Conservation (phyloP, 352 stramenopile genomes). For the Phytophthora tentaculata region DNA sequence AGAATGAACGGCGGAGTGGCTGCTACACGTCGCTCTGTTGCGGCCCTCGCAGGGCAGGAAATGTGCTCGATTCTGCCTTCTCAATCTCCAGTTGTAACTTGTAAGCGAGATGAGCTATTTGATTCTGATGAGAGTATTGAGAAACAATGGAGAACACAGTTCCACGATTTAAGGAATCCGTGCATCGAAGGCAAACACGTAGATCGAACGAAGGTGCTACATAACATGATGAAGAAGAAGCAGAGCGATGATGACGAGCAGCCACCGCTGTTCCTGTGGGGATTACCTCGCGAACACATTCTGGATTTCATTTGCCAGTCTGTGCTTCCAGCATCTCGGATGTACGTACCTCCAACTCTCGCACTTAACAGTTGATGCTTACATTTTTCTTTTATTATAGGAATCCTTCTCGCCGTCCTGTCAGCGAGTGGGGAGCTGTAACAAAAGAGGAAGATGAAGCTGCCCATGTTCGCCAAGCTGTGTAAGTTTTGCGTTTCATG, state of each 20-base stretch:
- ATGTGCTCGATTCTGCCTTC: conserved; percentile 16
- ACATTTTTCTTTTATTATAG: no score
- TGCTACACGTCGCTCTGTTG: conserved; percentile 18
- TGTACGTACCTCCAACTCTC: conserved; percentile 46
- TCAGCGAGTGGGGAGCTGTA: conserved; percentile 54
- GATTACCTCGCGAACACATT: conserved; percentile 71
- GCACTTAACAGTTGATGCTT: no score
- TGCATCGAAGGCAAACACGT: conserved; percentile 49
- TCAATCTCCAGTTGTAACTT: background rate
- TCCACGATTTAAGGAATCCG: conserved; percentile 37
- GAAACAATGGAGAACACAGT: conserved; percentile 56
- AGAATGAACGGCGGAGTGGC: conserved; percentile 14
- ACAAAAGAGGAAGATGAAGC: conserved; percentile 27
- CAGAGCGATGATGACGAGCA: conserved; percentile 7
- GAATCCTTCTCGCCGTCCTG: conserved; percentile 39
- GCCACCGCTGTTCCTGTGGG: conserved; percentile 64
- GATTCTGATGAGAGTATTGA: conserved; percentile 45
- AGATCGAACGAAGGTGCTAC: conserved; percentile 61
- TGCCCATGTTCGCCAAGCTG: conserved; percentile 11
- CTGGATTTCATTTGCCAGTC: conserved; percentile 83
- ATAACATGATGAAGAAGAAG: conserved; percentile 30
- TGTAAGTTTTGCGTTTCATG: conserved; percentile 19
- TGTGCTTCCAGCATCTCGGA: conserved; percentile 67
- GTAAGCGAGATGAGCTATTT: conserved; percentile 3
- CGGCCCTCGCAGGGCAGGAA: conserved; percentile 23